Percentiles rank a stretch among this genome's conserved stretches.
phyloP scores from a whole-genome alignment of 495 filamentous ascomycete species.

The Stereocaulon alpinum region DNA sequence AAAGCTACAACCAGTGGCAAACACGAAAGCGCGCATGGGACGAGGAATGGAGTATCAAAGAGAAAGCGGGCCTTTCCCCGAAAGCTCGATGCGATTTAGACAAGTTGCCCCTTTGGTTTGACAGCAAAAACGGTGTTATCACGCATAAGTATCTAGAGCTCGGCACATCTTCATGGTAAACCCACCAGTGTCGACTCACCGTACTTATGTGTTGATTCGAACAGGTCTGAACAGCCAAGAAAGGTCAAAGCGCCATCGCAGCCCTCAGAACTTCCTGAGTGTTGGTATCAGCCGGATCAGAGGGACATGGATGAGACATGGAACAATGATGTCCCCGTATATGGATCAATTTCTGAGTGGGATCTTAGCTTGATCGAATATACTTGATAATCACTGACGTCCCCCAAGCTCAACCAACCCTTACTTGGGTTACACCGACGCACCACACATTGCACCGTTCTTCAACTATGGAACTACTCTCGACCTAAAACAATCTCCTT shows the following conservation, averaged over 20 bases:
- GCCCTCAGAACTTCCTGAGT: neutral
- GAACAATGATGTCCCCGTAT: neutral
- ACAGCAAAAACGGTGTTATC: neutral
- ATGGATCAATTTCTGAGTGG: neutral
- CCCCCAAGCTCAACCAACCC: too few species aligned
- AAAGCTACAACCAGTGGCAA: neutral
- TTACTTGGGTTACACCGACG: too few species aligned
- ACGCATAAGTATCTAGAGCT: neutral
- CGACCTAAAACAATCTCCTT: too few species aligned
- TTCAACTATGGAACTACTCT: too few species aligned
- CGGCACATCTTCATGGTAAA: neutral
- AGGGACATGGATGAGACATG: neutral
- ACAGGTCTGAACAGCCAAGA: neutral
- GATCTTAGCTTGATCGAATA: neutral
- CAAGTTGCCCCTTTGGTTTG: conserved; percentile 2
- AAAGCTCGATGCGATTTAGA: conserved; percentile 2
- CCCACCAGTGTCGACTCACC: neutral
- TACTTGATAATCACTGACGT: too few species aligned
- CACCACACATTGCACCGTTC: too few species aligned
- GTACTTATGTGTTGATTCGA: neutral
- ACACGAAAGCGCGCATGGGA: conserved; percentile 4
- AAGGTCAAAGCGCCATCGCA: neutral
- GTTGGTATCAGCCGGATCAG: neutral
- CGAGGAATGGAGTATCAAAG: neutral
- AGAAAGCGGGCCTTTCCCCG: neutral